Percentiles rank a stretch among this genome's conserved stretches.
Evolutionary conservation across 78 protist genomes (phyloP).

Genomic region (Creolimax fragrantissima): DNA sequence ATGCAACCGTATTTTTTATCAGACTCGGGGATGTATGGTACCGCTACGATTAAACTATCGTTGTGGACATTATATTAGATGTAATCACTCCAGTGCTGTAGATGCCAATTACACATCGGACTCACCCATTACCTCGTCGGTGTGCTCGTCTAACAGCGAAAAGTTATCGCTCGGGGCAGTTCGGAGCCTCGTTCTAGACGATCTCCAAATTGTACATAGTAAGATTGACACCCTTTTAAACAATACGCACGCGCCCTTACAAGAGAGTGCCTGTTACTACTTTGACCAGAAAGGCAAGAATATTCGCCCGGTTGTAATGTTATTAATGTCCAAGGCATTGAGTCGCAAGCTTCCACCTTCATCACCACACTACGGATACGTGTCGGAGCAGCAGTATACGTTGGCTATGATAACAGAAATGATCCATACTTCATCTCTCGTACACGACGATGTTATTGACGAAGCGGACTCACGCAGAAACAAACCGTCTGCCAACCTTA

Average conservation of each 20-base stretch:
- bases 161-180: too few species aligned
- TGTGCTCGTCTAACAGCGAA: too few species aligned
- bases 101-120: too few species aligned
- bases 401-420: constrained; percentile 78
- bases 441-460: constrained; percentile 87
- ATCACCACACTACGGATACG: background rate
- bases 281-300: constrained; percentile 7
- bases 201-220: background rate
- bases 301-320: background rate
- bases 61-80: too few species aligned
- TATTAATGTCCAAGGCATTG: background rate
- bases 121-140: too few species aligned
- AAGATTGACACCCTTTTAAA: background rate
- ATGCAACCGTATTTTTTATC: too few species aligned
- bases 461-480: constrained; percentile 47
- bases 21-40: too few species aligned
- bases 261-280: background rate
- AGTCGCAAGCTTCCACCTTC: background rate
- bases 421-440: constrained; percentile 82
- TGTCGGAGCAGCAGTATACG: background rate
- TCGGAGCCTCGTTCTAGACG: background rate
- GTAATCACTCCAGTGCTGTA: too few species aligned
- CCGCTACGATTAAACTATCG: too few species aligned
- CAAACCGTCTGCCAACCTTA: constrained; percentile 14
- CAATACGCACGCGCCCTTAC: background rate